Evolutionary conservation across 1,284 basidiomycete species (phyloP).

Genomic region (Ganoderma meredithae): DNA sequence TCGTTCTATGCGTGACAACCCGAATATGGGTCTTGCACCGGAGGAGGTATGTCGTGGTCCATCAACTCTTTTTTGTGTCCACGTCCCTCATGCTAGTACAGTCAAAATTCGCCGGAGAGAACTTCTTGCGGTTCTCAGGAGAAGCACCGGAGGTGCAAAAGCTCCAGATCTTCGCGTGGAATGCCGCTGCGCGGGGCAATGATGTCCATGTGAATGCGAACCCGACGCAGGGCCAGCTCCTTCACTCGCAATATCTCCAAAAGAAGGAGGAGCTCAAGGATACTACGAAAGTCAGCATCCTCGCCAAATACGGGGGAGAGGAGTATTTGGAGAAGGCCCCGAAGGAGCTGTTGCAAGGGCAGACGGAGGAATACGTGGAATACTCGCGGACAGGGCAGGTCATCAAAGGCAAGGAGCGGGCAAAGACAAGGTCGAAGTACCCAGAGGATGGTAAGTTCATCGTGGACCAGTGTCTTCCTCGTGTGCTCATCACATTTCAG

Average conservation of each 20-base stretch:
- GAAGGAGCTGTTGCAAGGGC: conserved; percentile 89
- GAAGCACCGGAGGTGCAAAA: conserved; percentile 92
- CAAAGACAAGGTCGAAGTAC: conserved; percentile 89
- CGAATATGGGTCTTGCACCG: conserved; percentile 74
- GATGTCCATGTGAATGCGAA: conserved; percentile 97
- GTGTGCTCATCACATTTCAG: conserved; percentile 47
- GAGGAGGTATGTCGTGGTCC: conserved; percentile 78
- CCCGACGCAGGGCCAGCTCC: conserved; percentile 92
- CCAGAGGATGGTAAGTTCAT: conserved; percentile 86
- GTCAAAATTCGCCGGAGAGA: conserved; percentile 95
- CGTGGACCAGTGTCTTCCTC: conserved; percentile 12
- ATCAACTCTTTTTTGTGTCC: conserved; percentile 12
- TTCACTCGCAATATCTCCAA: conserved; percentile 90
- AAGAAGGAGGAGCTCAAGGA: conserved; percentile 95
- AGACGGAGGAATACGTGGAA: conserved; percentile 98
- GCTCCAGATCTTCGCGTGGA: conserved; percentile 97
- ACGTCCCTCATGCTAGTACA: conserved; percentile 40
- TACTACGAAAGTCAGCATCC: conserved; percentile 85
- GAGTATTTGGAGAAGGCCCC: conserved; percentile 91
- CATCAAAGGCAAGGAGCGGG: conserved; percentile 90
- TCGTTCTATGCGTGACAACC: conserved; percentile 98
- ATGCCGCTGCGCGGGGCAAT: conserved; percentile 91
- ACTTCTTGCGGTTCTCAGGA: conserved; percentile 91
- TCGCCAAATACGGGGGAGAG: conserved; percentile 93
- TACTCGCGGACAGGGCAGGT: conserved; percentile 94